Base-by-base conservation (phyloP, 2,329 filamentous ascomycete genomes). In the Scytalidium lignicola region DNA sequence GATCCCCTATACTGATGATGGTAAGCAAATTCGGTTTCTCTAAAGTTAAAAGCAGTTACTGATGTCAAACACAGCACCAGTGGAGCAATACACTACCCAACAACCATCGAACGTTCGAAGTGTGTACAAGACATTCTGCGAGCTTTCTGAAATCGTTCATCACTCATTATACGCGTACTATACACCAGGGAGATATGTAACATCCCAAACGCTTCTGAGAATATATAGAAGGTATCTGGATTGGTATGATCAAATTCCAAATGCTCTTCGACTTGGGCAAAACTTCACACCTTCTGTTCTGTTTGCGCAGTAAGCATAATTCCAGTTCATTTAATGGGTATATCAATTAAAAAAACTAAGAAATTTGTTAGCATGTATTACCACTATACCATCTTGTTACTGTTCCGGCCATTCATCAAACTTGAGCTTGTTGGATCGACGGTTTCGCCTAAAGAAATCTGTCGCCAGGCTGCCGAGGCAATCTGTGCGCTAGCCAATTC, bases 201-300 rank as follows among this genome's bases (percentile, higher is more conserved):
- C 80, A 1, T 81, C 80, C 54, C 74, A 76, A 26, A 79, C 80
- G 32, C 68, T 88, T 3, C 69, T 86, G 15, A 74, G 71, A 46
- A 80, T 80, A 26, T 87, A 89, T 56, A 79, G 76, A 0, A 78
- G 82, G 58, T 88, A 86, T 57, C 72, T 85, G 17, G 76, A 81
- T 48, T 89, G 85, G 85, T 87, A 87, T 61, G 77, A 79, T 52
- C 72, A 70, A 28, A 76, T 89, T 51, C 85, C 85, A 0, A 74
- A 80, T 53, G 75, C 79, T 3, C 70, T 89, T 48, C 72, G 76
- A 22, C 64, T 88, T 2, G 80, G 80, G 2, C 77, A 84, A 55
- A 85, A 82, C 55, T 85, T 85, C 48, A 83, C 84, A 6, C 84
- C 85, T 13, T 82, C 86, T 44, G 83, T 88, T 40, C 67, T 89